A percentile compares a stretch with the other conserved stretches of the same genome.
phyloP scores from a whole-genome alignment of 441 rosid species.

The Populus trichocarpa region DNA sequence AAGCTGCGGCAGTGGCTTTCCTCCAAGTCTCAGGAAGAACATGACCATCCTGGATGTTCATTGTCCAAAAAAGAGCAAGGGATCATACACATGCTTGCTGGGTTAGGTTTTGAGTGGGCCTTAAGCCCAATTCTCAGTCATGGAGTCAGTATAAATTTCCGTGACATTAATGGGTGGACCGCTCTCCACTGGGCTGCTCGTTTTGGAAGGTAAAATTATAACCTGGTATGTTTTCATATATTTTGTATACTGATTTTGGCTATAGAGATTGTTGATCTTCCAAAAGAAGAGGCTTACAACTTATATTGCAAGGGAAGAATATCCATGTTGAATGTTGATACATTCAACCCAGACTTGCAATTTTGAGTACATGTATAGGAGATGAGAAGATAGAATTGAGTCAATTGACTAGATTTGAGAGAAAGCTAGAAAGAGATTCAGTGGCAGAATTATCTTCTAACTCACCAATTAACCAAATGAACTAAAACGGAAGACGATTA shows the following conservation, averaged over 20 bases:
- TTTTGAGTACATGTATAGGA: too few relatives aligned
- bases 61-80: constrained; percentile 93
- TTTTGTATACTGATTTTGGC: not conserved
- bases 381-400: not conserved
- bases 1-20: constrained; percentile 71
- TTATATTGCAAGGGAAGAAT: not conserved
- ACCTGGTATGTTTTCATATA: not conserved
- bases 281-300: not conserved
- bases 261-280: not conserved
- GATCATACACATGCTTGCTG: constrained; percentile 81
- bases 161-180: constrained; percentile 87
- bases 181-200: constrained; percentile 98
- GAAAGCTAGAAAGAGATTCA: not conserved
- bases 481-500: not conserved
- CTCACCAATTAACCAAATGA: not conserved
- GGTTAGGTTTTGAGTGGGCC: constrained; percentile 91
- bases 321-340: not conserved
- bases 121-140: constrained; percentile 58
- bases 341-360: not conserved
- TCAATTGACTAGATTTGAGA: not conserved
- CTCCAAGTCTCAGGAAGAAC: constrained; percentile 40
- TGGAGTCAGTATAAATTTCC: constrained; percentile 72
- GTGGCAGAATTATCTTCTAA: not conserved
- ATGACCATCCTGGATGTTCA: constrained; percentile 36
- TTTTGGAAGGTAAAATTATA: constrained; percentile 66